Evolutionary conservation across 331 rosid species (phyloP).

Genomic region (Quercus lobata): DNA sequence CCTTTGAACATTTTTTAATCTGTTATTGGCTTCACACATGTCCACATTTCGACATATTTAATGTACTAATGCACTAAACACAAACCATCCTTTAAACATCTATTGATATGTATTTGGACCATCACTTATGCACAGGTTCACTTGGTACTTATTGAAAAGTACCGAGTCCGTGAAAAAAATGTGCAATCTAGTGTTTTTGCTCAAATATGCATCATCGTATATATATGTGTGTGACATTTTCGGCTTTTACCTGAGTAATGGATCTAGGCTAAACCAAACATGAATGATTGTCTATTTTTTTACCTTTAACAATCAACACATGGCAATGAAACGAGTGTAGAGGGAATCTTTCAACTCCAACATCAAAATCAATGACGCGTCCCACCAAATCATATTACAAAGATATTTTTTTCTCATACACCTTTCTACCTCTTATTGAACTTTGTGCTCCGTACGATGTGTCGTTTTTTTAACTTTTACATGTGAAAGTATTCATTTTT

Average conservation of each 20-base stretch:
- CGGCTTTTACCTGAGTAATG: neutral
- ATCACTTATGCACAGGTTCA: no score
- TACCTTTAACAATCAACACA: neutral
- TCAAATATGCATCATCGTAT: no score
- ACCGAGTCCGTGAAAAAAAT: no score
- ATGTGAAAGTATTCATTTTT: no score
- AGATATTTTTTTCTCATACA: neutral
- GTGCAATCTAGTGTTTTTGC: no score
- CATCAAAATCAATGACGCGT: slow-evolving; percentile 14
- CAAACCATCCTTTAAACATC: rapidly evolving
- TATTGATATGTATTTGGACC: no score
- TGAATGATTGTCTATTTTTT: neutral
- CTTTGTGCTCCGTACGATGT: no score
- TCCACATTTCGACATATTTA: rapidly evolving
- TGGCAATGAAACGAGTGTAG: neutral
- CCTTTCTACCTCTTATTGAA: neutral
- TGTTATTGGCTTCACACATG: no score
- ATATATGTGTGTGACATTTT: neutral
- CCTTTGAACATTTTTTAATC: no score
- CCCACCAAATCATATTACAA: slow-evolving; percentile 1
- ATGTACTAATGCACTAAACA: no score
- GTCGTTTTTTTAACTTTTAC: no score
- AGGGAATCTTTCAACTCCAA: slow-evolving; percentile 2
- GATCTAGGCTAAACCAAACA: neutral
- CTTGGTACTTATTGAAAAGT: no score